These are phyloP conservation scores for Cotoneaster glaucophyllus DNA, from an alignment of 306 rosid species.

Conservation along the genomic window DNA sequence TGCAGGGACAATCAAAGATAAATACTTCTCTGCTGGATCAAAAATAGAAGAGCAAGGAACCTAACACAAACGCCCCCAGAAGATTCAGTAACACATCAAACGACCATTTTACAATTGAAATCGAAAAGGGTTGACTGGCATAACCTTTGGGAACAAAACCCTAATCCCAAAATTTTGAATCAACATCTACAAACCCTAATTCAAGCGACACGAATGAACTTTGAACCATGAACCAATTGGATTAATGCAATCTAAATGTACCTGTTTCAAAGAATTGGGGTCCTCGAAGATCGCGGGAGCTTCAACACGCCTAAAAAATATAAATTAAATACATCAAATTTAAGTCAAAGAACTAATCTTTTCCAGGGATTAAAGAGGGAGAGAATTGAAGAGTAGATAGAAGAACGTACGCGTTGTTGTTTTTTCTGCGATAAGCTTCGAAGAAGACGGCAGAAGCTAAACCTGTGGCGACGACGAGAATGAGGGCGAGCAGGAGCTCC, in stretches of 20 bases:
- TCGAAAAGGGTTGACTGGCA: background rate
- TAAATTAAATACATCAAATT: constrained; percentile 1
- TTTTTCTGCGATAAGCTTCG: constrained; percentile 67
- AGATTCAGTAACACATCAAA: constrained; percentile 11
- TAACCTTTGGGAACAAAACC: background rate
- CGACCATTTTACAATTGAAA: background rate
- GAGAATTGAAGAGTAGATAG: background rate
- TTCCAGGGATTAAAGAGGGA: background rate
- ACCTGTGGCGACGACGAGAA: constrained; percentile 28
- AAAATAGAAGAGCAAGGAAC: constrained; percentile 74
- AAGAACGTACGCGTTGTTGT: constrained; percentile 53
- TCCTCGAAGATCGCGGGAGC: constrained; percentile 77
- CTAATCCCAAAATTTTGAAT: background rate
- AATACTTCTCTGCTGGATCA: constrained; percentile 84
- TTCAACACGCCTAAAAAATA: constrained; percentile 58
- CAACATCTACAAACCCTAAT: background rate
- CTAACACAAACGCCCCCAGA: constrained; percentile 24
- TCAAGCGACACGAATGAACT: background rate
- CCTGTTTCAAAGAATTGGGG: constrained; percentile 75
- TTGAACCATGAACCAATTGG: constrained; percentile 1
- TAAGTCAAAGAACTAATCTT: background rate
- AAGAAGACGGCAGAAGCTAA: constrained; percentile 39
- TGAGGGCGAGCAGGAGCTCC: constrained; percentile 29
- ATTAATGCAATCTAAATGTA: background rate
- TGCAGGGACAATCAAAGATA: constrained; percentile 81